Evolutionary conservation across 495 filamentous ascomycete species (phyloP), one percentile per base, ranked within the genome.

Genomic region (Trichocladium antarcticum): DNA sequence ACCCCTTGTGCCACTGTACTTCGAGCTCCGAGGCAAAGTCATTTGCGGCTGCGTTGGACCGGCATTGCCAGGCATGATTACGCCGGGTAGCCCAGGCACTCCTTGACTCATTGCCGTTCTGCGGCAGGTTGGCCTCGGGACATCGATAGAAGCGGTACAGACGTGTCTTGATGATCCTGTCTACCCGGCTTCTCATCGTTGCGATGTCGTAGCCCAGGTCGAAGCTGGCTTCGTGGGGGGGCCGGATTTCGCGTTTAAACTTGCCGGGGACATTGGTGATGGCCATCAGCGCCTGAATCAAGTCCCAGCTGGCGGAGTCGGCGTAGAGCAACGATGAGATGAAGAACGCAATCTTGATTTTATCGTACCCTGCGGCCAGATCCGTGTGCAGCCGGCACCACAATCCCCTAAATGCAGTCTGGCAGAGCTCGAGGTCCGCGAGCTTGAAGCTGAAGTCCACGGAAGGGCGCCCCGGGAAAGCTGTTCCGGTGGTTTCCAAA

Each of bases 201-300:
- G n/a, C n/a, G n/a, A n/a, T n/a, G n/a, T n/a, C n/a, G n/a, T n/a
- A n/a, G n/a, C n/a, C n/a, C n/a, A n/a, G n/a, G n/a, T n/a, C n/a
- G n/a, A n/a, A n/a, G n/a, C n/a, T n/a, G n/a, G n/a, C n/a, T n/a
- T n/a, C n/a, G n/a, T n/a, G n/a, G n/a, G n/a, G n/a, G n/a, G n/a
- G n/a, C n/a, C n/a, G n/a, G n/a, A n/a, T n/a, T n/a, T n/a, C n/a
- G n/a, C n/a, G n/a, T n/a, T n/a, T n/a, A 37, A 46, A 10, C 29
- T 45, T 27, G 5, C 1, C 14, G 4, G 10, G 11, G 11, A 37
- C n/a, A 37, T 17, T 54, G 1, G 44, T 47, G 5, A 57, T 22
- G 7, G 52, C 52, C 55, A 60, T 47, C 17, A 60, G 8, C 3
- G 47, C 34, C 36, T 57, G 58, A 1, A 57, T 37, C 1, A 56